Conservation (phyloP, 2,329 filamentous ascomycete genomes). For the Capronia coronata region DNA sequence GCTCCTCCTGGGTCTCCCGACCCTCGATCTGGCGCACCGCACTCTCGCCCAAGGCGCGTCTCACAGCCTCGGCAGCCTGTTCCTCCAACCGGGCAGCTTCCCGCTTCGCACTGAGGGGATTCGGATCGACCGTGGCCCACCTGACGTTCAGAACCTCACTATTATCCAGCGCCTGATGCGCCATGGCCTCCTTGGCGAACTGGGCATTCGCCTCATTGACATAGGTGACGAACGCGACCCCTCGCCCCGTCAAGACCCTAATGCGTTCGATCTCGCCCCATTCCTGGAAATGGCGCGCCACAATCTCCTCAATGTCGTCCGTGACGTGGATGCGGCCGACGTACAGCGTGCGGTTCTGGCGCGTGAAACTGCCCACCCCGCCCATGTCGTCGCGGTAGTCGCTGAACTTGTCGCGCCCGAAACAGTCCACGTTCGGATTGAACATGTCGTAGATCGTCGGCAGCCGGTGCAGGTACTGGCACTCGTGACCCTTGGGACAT, state of each 20-base stretch:
- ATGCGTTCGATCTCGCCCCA: slow-evolving; percentile 89
- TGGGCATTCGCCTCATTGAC: slow-evolving; percentile 81
- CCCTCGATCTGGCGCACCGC: slow-evolving; percentile 94
- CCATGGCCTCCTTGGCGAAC: slow-evolving; percentile 94
- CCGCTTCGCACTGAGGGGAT: slow-evolving; percentile 86
- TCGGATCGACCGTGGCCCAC: slow-evolving; percentile 95
- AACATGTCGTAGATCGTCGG: slow-evolving; percentile 83
- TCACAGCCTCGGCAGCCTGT: slow-evolving; percentile 89
- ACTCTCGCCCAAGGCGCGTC: slow-evolving; percentile 76
- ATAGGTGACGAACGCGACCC: slow-evolving; percentile 94
- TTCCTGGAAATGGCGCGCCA: slow-evolving; percentile 89
- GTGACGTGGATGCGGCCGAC: slow-evolving; percentile 89
- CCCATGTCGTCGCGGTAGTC: slow-evolving; percentile 98
- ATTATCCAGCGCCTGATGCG: slow-evolving; percentile 85
- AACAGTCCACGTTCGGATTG: slow-evolving; percentile 91
- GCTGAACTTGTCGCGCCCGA: slow-evolving; percentile 83
- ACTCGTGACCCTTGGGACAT: slow-evolving; percentile 83
- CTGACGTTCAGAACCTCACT: slow-evolving; percentile 89
- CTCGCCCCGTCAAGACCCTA: slow-evolving; percentile 78
- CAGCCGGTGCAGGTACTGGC: slow-evolving; percentile 85
- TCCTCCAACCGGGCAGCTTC: slow-evolving; percentile 87
- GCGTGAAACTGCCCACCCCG: slow-evolving; percentile 86
- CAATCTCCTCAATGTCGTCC: slow-evolving; percentile 94
- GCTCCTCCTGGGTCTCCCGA: slow-evolving; percentile 75
- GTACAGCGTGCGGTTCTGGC: slow-evolving; percentile 90